Base-by-base conservation (phyloP, 352 stramenopile genomes). In the Phytophthora sp. region DNA sequence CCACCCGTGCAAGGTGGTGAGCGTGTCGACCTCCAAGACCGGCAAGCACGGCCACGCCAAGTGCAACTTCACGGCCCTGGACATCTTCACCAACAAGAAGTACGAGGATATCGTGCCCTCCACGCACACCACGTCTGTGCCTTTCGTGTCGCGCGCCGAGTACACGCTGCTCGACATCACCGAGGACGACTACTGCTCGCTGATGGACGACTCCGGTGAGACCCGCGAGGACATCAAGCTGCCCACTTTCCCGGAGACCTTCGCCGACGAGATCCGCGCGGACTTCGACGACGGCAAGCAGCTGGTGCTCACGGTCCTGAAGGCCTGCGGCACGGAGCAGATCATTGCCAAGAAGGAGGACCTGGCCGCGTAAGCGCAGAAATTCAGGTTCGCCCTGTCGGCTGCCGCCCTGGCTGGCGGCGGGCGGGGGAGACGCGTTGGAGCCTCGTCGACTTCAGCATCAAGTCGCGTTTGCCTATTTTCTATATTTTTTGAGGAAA, bases 41-140 rank as follows among this genome's bases (percentile, higher is more conserved):
- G 98, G 98, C 86, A 99, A 99, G 96, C 98, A 99, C 92, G 98
- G 98, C 62, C 98, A 99, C 92, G 98, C 98, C 71, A 99, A 99
- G 92, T 99, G 96, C 74, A 99, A 99, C 92, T 99, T 99, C 76
- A 98, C 91, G 66, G 97, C 97, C 59, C 87, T 97, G 30, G 97
- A 99, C 87, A 99, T 99, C 82, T 99, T 99, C 92, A 99, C 96
- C 53, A 98, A 98, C 79, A 99, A 99, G 90, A 99, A 99, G 94
- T 93, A 97, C 64, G 97, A 99, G 79, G 97, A 99, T 89, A 99
- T 99, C 83, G 96, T 99, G 70, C 97, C 97, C 52, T 99, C 98
- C 68, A 98, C 98, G 58, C 98, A 99, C 89, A 98, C 91, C 76
- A 99, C 96, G 69, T 97, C 93, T 63, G 96, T 99, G 65, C 98